A percentile compares a stretch with the other conserved stretches of the same genome.
phyloP scores from a whole-genome alignment of 192 early-diverging fungal genomes.

The Obelidium mucronatum region DNA sequence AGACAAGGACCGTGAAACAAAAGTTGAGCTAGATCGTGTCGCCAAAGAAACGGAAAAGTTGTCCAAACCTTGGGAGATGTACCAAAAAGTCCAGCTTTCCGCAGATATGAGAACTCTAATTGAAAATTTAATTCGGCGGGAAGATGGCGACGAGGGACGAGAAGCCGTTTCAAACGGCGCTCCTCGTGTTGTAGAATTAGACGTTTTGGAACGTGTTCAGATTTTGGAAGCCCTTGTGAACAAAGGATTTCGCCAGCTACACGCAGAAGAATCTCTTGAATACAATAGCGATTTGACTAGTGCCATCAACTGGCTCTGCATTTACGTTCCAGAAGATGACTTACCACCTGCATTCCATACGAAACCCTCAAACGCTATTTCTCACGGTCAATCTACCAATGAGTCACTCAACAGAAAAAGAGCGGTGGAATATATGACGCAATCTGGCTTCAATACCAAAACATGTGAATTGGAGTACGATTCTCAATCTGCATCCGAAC shows the following conservation, averaged over 20 bases:
- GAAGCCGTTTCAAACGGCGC: neutral
- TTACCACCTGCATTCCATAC: slow-evolving; percentile 13
- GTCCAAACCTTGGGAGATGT: slow-evolving; percentile 58
- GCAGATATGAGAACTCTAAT: slow-evolving; percentile 61
- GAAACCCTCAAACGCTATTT: neutral
- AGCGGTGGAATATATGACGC: slow-evolving; percentile 60
- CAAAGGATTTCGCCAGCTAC: slow-evolving; percentile 74
- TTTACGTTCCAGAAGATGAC: slow-evolving; percentile 89
- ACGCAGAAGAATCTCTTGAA: slow-evolving; percentile 76
- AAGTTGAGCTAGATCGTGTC: slow-evolving; percentile 38
- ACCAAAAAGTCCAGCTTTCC: slow-evolving; percentile 76
- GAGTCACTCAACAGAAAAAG: slow-evolving; percentile 62
- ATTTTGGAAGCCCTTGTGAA: slow-evolving; percentile 43
- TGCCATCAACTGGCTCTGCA: slow-evolving; percentile 85
- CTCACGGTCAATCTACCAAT: slow-evolving; percentile 51
- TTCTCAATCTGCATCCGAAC: slow-evolving; percentile 52
- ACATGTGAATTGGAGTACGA: slow-evolving; percentile 57
- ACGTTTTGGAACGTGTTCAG: slow-evolving; percentile 4
- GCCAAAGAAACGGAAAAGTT: slow-evolving; percentile 51
- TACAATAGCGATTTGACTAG: slow-evolving; percentile 52
- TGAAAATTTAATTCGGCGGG: slow-evolving; percentile 68
- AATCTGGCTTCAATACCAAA: slow-evolving; percentile 61
- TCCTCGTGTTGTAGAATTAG: neutral
- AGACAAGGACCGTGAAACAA: slow-evolving; percentile 45
- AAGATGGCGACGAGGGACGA: neutral